These are phyloP conservation scores for Ganoderma sp. DNA, from an alignment of 1,284 basidiomycete genomes.

Conservation along the genomic window DNA sequence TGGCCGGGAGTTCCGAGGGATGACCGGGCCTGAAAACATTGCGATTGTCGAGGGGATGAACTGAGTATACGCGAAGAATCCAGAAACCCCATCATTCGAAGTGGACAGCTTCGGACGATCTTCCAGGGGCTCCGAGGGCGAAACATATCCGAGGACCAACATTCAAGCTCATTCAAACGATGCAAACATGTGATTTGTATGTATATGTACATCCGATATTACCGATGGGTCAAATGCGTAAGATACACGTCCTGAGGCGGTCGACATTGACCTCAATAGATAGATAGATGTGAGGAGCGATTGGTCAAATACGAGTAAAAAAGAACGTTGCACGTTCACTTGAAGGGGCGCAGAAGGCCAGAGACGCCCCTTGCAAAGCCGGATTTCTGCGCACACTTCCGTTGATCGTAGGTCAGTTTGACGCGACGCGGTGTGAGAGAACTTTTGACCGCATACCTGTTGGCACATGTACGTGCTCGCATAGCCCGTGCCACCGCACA, in stretches of 20 bases:
- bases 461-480: slow-evolving; percentile 10
- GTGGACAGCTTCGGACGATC: neutral
- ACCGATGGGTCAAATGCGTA: neutral
- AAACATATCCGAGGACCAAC: neutral
- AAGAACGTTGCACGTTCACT: slow-evolving; percentile 27
- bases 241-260: neutral
- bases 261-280: neutral
- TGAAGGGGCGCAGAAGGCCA: slow-evolving; percentile 9
- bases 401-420: neutral
- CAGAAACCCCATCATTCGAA: neutral
- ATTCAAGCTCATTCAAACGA: too few relatives aligned
- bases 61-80: neutral
- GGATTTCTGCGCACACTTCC: slow-evolving; percentile 2
- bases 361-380: neutral
- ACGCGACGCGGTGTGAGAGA: neutral
- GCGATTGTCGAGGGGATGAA: neutral
- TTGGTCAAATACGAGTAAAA: neutral
- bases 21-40: neutral
- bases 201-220: neutral
- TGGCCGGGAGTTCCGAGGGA: neutral
- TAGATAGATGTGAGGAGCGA: neutral
- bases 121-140: neutral
- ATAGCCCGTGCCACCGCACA: slow-evolving; percentile 2
- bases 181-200: neutral
- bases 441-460: neutral